Evolutionary conservation across 2,329 filamentous ascomycete species (phyloP).

Genomic region (Paecilomyces variotii): DNA sequence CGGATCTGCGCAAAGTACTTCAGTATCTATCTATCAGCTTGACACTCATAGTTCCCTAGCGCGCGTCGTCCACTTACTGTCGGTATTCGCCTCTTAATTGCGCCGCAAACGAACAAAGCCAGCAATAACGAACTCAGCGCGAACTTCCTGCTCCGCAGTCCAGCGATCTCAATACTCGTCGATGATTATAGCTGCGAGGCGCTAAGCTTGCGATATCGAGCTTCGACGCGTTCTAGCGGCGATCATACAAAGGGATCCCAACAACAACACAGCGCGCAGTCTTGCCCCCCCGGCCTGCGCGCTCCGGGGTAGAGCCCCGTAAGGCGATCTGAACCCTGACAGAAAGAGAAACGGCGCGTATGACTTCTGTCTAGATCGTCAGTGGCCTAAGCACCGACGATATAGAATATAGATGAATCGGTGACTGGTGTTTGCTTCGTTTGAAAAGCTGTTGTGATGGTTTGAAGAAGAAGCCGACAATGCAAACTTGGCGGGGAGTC

Average conservation of each 20-base stretch:
- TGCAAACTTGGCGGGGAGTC: conserved; percentile 23
- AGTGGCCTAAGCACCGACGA: background rate
- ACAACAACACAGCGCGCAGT: background rate
- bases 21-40: background rate
- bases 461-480: conserved; percentile 34
- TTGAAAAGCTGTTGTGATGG: conserved; percentile 26
- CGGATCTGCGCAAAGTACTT: background rate
- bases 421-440: conserved; percentile 7
- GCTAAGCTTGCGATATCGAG: background rate
- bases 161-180: background rate
- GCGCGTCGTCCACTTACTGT: background rate
- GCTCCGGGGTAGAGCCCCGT: background rate
- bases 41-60: background rate
- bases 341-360: background rate
- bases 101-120: background rate
- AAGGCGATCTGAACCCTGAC: background rate
- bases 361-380: background rate
- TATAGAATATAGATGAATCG: conserved; percentile 1
- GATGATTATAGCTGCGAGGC: background rate
- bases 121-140: background rate
- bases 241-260: background rate
- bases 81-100: background rate
- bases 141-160: background rate
- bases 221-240: background rate
- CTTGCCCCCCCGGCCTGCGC: background rate